Percentiles rank a stretch among this genome's conserved stretches.
phyloP scores from a whole-genome alignment of 1,284 basidiomycete genomes.

The Uromyces viciae-fabae region DNA sequence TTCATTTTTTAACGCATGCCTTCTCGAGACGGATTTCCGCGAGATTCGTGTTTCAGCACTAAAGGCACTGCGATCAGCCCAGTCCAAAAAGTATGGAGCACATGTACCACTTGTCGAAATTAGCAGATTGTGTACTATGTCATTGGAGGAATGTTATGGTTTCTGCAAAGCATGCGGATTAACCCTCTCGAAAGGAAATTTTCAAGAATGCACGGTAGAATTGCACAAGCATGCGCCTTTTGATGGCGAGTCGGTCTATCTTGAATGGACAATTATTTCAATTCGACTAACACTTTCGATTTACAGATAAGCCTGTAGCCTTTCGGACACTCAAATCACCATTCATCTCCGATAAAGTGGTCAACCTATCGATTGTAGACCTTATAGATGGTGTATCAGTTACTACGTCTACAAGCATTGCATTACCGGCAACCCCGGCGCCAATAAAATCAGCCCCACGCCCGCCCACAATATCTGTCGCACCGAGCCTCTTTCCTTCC shows the following conservation, averaged over 20 bases:
- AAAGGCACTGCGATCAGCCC: slow-evolving; percentile 57
- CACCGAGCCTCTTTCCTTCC: background rate
- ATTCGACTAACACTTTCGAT: slow-evolving; percentile 6
- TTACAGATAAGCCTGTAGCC: slow-evolving; percentile 28
- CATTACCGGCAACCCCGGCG: background rate
- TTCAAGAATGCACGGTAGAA: slow-evolving; percentile 28
- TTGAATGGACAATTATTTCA: background rate
- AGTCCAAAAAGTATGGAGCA: slow-evolving; percentile 33
- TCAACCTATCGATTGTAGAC: slow-evolving; percentile 29
- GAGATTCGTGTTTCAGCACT: slow-evolving; percentile 60
- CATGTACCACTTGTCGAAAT: slow-evolving; percentile 27
- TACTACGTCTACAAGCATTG: background rate
- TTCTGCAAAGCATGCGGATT: slow-evolving; percentile 40
- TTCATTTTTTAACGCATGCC: slow-evolving; percentile 60
- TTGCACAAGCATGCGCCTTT: slow-evolving; percentile 36
- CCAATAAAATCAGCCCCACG: slow-evolving; percentile 1
- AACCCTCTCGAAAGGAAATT: slow-evolving; percentile 7
- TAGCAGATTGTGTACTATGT: slow-evolving; percentile 20
- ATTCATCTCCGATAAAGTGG: slow-evolving; percentile 21
- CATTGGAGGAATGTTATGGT: slow-evolving; percentile 29
- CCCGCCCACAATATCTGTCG: background rate
- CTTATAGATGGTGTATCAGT: slow-evolving; percentile 25
- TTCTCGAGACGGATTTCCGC: slow-evolving; percentile 60
- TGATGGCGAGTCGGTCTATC: slow-evolving; percentile 35
- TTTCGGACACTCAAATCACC: slow-evolving; percentile 32